Base-by-base conservation (phyloP, 2,329 filamentous ascomycete genomes). In the Ceratocystis cubensis region DNA sequence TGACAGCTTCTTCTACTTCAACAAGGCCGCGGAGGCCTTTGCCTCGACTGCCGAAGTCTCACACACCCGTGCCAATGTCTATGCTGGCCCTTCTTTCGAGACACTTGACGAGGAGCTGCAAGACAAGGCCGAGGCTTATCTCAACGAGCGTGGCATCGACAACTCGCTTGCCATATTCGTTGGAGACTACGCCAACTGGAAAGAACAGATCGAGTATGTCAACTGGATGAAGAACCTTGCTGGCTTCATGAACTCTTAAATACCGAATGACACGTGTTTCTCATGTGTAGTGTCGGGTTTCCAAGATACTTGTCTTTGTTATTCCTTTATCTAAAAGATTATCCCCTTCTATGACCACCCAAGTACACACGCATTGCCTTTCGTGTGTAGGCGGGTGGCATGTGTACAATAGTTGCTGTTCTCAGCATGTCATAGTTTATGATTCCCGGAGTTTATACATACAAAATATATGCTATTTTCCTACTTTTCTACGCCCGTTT, bases 171-270 rank as follows among this genome's bases (percentile, higher is more conserved):
- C 92, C 65, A 79, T 92, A 71, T 96, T 97, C 77, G 87, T 96
- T 57, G 91, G 92, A 46, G 92, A 97, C 76, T 99, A 96, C 79
- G 92, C 97, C 74, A 91, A 97, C 75, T 85, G 89, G 78, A 99
- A 99, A 87, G 94, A 99, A 84, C 93, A 97, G 84, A 88, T 86
- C 79, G 94, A 99, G 82, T 99, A 99, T 77, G 80, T 95, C 69
- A 80, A 83, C 71, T 99, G 95, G 94, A 80, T 99, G 76, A 83
- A 86, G 76, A 89, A 88, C 74, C 83, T 96, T 77, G 94, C 93
- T 85, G 80, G 78, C 70, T 96, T 97, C 59, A 59, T 68, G 45
- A 64, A 50, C 44, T 62, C 74, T 81, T 96, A 71, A 87, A 89
- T 75, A 86, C 85, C 69, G 91, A 80, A 76, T 22, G 13, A 0